A percentile compares a stretch with the other conserved stretches of the same genome.
These are phyloP conservation scores for Clitopilus hobsonii DNA, from an alignment of 768 basidiomycete genomes.

Conservation along the genomic window DNA sequence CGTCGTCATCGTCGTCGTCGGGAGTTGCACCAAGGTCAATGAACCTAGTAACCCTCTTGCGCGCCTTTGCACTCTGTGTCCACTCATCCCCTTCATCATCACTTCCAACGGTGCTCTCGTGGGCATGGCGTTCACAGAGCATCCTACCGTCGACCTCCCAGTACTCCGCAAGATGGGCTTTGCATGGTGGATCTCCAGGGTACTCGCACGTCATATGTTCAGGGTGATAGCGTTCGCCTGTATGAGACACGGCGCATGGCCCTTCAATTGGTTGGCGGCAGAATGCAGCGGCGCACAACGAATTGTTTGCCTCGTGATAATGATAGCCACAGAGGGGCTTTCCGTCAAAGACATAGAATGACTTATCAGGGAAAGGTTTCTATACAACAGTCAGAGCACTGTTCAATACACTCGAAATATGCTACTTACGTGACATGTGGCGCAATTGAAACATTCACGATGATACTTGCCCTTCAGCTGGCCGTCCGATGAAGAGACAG, in stretches of 20 bases:
- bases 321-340: conserved; percentile 90
- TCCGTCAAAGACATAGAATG: conserved; percentile 88
- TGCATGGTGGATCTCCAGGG: conserved; percentile 40
- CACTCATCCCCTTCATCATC: conserved; percentile 26
- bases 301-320: conserved; percentile 89
- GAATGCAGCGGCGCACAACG: conserved; percentile 71
- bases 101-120: conserved; percentile 16
- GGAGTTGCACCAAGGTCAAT: conserved; percentile 50
- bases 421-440: conserved; percentile 66
- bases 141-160: conserved; percentile 86
- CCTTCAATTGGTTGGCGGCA: conserved; percentile 94
- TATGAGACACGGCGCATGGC: conserved; percentile 83
- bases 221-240: conserved; percentile 80
- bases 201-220: conserved; percentile 86
- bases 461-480: conserved; percentile 97
- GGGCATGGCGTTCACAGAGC: conserved; percentile 82
- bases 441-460: conserved; percentile 86
- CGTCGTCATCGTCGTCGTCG: background rate
- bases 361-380: conserved; percentile 89
- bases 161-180: conserved; percentile 69
- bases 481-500: conserved; percentile 87
- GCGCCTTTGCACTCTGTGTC: conserved; percentile 46
- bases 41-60: conserved; percentile 76
- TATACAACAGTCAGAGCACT: conserved; percentile 19
- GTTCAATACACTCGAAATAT: conserved; percentile 5